Percentiles rank a stretch among this genome's conserved stretches.
These are phyloP conservation scores for Fraxinus sp. DNA, from an alignment of 305 asterid species.

Conservation along the genomic window DNA sequence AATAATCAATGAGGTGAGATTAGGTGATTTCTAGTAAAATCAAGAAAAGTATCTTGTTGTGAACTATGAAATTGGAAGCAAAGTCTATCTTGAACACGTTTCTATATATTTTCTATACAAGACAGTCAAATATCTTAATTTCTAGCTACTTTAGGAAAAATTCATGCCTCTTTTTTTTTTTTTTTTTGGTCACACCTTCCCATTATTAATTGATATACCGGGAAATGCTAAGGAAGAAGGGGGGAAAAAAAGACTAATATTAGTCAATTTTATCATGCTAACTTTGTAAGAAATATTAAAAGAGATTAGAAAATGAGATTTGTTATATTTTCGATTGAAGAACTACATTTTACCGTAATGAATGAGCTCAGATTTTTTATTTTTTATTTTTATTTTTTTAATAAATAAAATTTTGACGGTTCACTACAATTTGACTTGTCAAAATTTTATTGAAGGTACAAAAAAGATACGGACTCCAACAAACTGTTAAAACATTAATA, in stretches of 20 bases:
- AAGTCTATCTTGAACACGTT: background rate
- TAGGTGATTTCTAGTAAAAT: background rate
- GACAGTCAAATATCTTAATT: background rate
- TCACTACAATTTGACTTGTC: background rate
- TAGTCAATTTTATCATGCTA: background rate
- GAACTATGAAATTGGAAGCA: background rate
- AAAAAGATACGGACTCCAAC: too few species aligned
- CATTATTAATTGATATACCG: background rate
- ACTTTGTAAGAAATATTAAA: background rate
- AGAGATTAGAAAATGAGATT: background rate
- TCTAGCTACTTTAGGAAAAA: background rate
- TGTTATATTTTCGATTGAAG: background rate
- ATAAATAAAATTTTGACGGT: background rate
- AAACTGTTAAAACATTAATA: too few species aligned
- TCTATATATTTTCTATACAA: background rate
- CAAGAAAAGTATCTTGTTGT: background rate
- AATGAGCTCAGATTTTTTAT: background rate
- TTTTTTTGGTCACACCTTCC: background rate
- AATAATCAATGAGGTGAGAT: background rate
- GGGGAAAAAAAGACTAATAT: too few species aligned
- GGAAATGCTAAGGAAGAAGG: background rate
- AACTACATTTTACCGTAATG: background rate
- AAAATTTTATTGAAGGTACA: background rate
- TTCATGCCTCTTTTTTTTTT: background rate
- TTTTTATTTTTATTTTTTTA: too few species aligned